Evolutionary conservation across 2,329 filamentous ascomycete species (phyloP), one percentile per base, ranked within the genome.

Genomic region (Colletotrichum higginsianum): DNA sequence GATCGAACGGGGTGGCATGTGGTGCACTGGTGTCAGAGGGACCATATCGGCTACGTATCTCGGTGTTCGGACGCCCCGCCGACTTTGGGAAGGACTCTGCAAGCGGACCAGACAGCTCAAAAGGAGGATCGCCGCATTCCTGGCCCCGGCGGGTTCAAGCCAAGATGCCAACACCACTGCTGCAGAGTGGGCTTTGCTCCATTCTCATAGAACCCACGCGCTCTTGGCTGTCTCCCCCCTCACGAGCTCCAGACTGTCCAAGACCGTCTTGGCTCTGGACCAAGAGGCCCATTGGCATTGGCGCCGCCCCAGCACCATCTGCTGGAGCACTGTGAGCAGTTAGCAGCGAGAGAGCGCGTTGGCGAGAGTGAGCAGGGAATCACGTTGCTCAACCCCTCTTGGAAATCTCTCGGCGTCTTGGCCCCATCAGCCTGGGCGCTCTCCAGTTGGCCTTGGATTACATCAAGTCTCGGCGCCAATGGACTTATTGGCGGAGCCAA

Each of bases 391-490:
- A 47, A 58, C 52, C 21, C 18, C 23, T 38, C 53, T 63, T 71
- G 21, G 65, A 49, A 63, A 64, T 68, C 58, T 68, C 68, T 71
- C 40, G 68, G 65, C 58, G 46, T 60, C 68, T 68, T 68, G 68
- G 65, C 55, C 30, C 49, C 26, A 56, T 64, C 66, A 71, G 68
- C 68, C 58, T 40, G 58, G 55, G 47, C 58, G 47, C 18, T 56
- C 67, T 64, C 30, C 57, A 53, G 40, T 42, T 9, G 49, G 61
- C 61, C 65, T 68, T 71, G 65, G 68, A 71, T 71, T 71, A 68
- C 68, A 71, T 71, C 65, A 64, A 67, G 65, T 61, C 58, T 63
- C 65, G 46, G 68, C 58, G 58, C 58, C 68, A 58, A 68, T n/a
- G 30, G 35, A 50, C 35, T 26, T 35, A 61, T 42, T 42, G 57